Conservation (phyloP, 768 basidiomycete species). For the Psilocybe azurescens region DNA sequence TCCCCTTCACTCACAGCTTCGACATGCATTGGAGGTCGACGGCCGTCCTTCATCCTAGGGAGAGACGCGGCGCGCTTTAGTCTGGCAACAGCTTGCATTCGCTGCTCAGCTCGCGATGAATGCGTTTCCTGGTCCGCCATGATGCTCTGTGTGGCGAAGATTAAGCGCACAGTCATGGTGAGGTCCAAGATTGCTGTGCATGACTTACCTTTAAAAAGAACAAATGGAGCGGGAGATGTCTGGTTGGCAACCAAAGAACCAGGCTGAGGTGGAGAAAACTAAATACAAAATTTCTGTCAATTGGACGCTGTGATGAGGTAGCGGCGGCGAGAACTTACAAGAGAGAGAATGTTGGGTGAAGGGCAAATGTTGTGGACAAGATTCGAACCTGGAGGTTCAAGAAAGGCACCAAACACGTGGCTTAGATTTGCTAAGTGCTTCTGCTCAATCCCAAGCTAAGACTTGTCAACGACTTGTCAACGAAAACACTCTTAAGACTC, state of each 20-base stretch:
- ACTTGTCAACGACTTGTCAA: neutral
- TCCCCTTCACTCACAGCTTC: slow-evolving; percentile 87
- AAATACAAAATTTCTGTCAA: slow-evolving; percentile 6
- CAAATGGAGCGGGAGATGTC: slow-evolving; percentile 19
- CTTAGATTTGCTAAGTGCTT: slow-evolving; percentile 36
- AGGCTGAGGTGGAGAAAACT: slow-evolving; percentile 12
- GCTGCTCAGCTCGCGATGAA: slow-evolving; percentile 68
- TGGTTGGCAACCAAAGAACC: slow-evolving; percentile 5
- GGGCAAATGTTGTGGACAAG: slow-evolving; percentile 10
- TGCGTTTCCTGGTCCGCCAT: slow-evolving; percentile 55
- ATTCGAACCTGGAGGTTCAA: slow-evolving; percentile 7
- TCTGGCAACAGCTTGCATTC: slow-evolving; percentile 87
- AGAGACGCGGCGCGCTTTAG: slow-evolving; percentile 91
- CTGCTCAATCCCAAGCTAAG: slow-evolving; percentile 25
- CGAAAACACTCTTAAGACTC: neutral
- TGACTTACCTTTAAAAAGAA: slow-evolving; percentile 22
- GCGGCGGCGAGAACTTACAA: slow-evolving; percentile 15
- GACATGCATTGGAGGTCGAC: slow-evolving; percentile 85
- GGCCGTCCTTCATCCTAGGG: slow-evolving; percentile 89
- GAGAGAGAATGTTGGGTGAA: slow-evolving; percentile 22
- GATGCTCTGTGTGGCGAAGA: slow-evolving; percentile 19
- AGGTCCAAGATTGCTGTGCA: slow-evolving; percentile 1
- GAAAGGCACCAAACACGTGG: slow-evolving; percentile 35
- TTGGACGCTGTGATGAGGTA: neutral
- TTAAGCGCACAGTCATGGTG: slow-evolving; percentile 17